Evolutionary conservation across 768 basidiomycete species (phyloP).

Genomic region (Phanerochaete carnosa): DNA sequence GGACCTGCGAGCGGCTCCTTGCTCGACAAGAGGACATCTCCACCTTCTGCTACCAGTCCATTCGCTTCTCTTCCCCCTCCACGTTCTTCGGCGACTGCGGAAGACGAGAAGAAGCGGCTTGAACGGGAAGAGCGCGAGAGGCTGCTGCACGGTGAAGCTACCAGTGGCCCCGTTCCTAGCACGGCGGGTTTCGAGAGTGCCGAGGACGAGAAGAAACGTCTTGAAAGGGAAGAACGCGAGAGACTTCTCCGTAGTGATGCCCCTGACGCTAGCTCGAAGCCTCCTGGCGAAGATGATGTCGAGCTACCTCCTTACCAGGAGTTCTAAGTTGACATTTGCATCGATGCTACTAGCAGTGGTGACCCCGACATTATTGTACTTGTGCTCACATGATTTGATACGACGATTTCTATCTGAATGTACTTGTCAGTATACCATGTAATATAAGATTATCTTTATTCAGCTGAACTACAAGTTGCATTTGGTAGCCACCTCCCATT

Average conservation of each 20-base stretch:
- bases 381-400: too few species aligned
- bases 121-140: conserved; percentile 49
- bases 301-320: conserved; percentile 46
- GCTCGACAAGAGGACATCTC: conserved; percentile 38
- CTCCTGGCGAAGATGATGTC: conserved; percentile 25
- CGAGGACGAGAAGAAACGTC: conserved; percentile 65
- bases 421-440: too few species aligned
- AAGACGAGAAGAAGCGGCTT: conserved; percentile 62
- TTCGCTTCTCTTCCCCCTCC: conserved; percentile 3
- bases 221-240: conserved; percentile 52
- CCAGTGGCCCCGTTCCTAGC: not conserved
- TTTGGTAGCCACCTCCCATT: too few species aligned
- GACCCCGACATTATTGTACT: not conserved
- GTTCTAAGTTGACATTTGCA: conserved; percentile 23
- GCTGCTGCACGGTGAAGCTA: conserved; percentile 32
- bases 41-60: not conserved
- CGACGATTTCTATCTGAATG: too few species aligned
- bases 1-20: conserved; percentile 67
- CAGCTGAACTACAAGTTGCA: too few species aligned
- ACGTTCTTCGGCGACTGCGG: conserved; percentile 46
- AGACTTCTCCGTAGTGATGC: conserved; percentile 31
- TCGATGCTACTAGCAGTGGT: not conserved
- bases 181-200: conserved; percentile 43
- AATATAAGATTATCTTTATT: too few species aligned
- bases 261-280: conserved; percentile 13